Conservation (phyloP, 352 stramenopile genomes). For the Thalassiosira hispida region DNA sequence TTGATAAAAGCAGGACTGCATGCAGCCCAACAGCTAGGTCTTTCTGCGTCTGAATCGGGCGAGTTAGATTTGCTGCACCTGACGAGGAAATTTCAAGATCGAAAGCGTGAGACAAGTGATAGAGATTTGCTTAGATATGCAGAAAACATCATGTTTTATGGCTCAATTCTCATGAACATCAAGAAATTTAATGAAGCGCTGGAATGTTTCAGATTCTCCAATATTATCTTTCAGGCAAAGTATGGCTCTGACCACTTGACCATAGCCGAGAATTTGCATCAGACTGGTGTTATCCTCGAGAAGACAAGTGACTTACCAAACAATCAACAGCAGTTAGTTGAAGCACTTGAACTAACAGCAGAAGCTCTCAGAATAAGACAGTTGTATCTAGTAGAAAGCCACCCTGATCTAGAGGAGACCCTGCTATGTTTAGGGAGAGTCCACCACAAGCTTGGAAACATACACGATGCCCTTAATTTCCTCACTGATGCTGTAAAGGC, state of each 20-base stretch:
- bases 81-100: constrained; percentile 47
- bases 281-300: constrained; percentile 56
- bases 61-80: constrained; percentile 40
- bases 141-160: constrained; percentile 65
- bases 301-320: constrained; percentile 39
- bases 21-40: constrained; percentile 32
- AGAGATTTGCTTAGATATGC: constrained; percentile 52
- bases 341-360: constrained; percentile 61
- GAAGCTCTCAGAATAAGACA: constrained; percentile 65
- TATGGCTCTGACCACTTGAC: constrained; percentile 63
- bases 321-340: constrained; percentile 29
- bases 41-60: constrained; percentile 37
- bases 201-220: constrained; percentile 64
- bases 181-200: constrained; percentile 52
- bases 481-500: constrained; percentile 51
- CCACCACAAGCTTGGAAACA: constrained; percentile 60
- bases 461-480: constrained; percentile 48
- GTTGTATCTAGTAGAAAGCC: constrained; percentile 57
- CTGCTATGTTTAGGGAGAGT: constrained; percentile 60
- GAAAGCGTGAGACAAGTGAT: constrained; percentile 44
- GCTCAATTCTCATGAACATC: constrained; percentile 52
- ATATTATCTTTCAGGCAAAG: constrained; percentile 62
- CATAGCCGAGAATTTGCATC: constrained; percentile 59
- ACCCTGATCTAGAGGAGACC: constrained; percentile 63
- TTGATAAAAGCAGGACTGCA: constrained; percentile 45